Evolutionary conservation across 257 asterid species (phyloP).

Genomic region (Solanum pinnatisectum): DNA sequence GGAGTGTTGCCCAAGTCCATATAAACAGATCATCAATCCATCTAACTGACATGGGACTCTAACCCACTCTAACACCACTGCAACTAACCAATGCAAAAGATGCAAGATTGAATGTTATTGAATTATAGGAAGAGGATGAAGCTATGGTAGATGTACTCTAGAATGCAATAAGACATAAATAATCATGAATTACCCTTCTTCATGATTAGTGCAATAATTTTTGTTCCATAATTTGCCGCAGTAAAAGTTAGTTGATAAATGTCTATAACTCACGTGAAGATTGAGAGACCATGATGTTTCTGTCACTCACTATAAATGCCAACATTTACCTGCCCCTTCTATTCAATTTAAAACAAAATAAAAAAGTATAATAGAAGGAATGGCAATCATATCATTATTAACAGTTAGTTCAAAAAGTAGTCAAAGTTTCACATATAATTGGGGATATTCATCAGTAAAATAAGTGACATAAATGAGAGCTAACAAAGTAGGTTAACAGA

Average conservation of each 20-base stretch:
- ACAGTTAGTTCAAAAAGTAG: not conserved
- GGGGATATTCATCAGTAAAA: not conserved
- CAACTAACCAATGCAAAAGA: not conserved
- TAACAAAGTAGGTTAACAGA: slow-evolving; percentile 33
- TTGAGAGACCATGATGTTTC: not conserved
- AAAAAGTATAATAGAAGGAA: not conserved
- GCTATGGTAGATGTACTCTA: not conserved
- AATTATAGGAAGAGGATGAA: not conserved
- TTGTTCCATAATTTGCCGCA: not conserved
- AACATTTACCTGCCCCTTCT: not conserved
- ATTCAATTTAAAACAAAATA: not conserved
- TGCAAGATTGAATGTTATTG: not conserved
- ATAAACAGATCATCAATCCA: not conserved
- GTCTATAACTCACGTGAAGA: not conserved
- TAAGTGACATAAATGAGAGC: slow-evolving; percentile 6
- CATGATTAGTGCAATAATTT: not conserved
- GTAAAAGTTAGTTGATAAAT: not conserved
- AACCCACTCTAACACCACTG: not conserved
- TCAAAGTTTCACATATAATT: not conserved
- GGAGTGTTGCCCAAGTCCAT: not conserved
- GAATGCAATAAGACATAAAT: not conserved
- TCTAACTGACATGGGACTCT: not conserved
- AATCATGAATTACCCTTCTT: not conserved
- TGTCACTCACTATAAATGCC: not conserved
- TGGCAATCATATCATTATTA: not conserved